Evolutionary conservation across 2,329 filamentous ascomycete genomes (phyloP).

Genomic region (Truncatella angustata): DNA sequence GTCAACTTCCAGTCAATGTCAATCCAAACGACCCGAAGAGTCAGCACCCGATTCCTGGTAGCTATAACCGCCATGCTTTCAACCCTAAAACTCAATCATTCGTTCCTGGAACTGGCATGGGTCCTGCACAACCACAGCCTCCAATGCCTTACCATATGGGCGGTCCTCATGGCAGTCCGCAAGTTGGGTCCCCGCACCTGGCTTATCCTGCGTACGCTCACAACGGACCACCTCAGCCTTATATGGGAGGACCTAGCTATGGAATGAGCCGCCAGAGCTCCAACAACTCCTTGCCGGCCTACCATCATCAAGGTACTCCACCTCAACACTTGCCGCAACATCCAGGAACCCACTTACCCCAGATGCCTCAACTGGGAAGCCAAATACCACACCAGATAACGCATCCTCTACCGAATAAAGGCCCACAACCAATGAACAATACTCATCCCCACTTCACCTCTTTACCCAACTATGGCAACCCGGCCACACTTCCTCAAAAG

Average conservation of each 20-base stretch:
- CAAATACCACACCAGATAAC: slow-evolving; percentile 18
- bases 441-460: slow-evolving; percentile 41
- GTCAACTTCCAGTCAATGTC: slow-evolving; percentile 70
- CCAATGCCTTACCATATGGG: slow-evolving; percentile 47
- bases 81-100: slow-evolving; percentile 95
- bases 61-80: slow-evolving; percentile 80
- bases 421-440: slow-evolving; percentile 14
- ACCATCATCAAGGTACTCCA: slow-evolving; percentile 36
- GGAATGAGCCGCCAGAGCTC: slow-evolving; percentile 57
- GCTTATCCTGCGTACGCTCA: slow-evolving; percentile 49
- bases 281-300: slow-evolving; percentile 51
- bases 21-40: slow-evolving; percentile 70
- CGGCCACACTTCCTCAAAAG: slow-evolving; percentile 59
- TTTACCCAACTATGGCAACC: slow-evolving; percentile 58
- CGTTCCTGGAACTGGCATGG: slow-evolving; percentile 62
- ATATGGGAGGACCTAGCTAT: slow-evolving; percentile 43
- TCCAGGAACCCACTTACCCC: slow-evolving; percentile 41
- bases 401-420: slow-evolving; percentile 43
- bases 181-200: slow-evolving; percentile 50
- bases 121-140: slow-evolving; percentile 40
- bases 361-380: slow-evolving; percentile 30
- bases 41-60: slow-evolving; percentile 82
- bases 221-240: slow-evolving; percentile 43
- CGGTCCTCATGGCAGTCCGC: slow-evolving; percentile 51
- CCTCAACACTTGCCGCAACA: slow-evolving; percentile 36